phyloP scores from a whole-genome alignment of 139 green algal genomes.

The Chlamydomonas sphaeroides region DNA sequence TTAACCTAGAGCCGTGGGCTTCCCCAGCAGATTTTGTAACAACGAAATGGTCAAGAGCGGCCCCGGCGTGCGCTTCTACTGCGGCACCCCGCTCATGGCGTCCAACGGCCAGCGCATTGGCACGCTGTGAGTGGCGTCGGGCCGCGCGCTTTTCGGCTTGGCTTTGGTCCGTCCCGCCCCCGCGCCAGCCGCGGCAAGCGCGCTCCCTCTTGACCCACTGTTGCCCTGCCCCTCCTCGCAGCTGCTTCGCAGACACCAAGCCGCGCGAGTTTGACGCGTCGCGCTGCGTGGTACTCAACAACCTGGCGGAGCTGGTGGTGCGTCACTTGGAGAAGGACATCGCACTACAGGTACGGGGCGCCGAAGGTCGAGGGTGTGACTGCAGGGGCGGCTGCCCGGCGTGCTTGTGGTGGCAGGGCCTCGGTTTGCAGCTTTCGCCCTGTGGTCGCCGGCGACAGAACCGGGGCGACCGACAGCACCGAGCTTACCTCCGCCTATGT shows the following conservation, averaged over 20 bases:
- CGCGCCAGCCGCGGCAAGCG: no score
- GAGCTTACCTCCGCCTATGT: no score
- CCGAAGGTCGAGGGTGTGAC: no score
- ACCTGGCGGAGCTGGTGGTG: conserved; percentile 85
- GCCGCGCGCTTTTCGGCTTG: no score
- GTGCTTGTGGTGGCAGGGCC: no score
- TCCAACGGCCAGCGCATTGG: conserved; percentile 74
- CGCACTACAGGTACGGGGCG: conserved; percentile 41
- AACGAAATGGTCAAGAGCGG: conserved; percentile 62
- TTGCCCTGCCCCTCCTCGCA: not conserved
- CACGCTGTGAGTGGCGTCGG: conserved; percentile 39
- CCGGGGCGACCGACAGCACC: no score
- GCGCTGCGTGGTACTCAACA: conserved; percentile 69
- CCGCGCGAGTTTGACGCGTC: conserved; percentile 65
- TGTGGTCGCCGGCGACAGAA: no score
- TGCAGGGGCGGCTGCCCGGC: not conserved
- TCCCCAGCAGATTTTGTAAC: conserved; percentile 59
- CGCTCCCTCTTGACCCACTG: not conserved
- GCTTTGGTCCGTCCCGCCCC: no score
- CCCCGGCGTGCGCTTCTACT: conserved; percentile 79
- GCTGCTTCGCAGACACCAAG: conserved; percentile 76
- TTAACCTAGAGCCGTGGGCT: no score
- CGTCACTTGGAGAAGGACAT: conserved; percentile 78
- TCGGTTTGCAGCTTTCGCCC: not conserved
- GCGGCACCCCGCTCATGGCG: conserved; percentile 74